Evolutionary conservation across 768 basidiomycete genomes (phyloP), one percentile per base, ranked within the genome.

Genomic region (Lanmaoa pseudosensibilis): DNA sequence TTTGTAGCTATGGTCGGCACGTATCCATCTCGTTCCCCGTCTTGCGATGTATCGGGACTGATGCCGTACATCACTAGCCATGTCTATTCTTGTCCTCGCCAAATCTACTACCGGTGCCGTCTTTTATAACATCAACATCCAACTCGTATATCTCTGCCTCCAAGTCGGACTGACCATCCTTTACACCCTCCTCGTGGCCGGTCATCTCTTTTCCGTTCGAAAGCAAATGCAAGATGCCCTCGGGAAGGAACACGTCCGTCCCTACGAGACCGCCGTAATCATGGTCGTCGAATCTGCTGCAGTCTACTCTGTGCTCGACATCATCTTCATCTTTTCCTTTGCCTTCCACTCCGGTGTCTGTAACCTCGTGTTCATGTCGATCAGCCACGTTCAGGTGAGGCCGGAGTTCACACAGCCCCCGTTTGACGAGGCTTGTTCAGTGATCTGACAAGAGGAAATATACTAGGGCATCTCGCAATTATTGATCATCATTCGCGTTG

Each of bases 211-310:
- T 9, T 9, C 50, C 18, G 27, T 63, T 30, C 69, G 71, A 21
- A 39, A 13, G 4, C 58, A 54, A 18, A 59, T 68, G 37, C 32
- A n/a, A 39, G 21, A 45, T 5, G 30, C 47, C n/a, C 50, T 68
- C 4, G 73, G 56, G 34, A 50, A 27, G 5, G 55, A 59, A 43
- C 52, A 65, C 30, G 8, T 62, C 21, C 54, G 51, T 19, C 50
- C 55, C 9, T 77, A 76, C 52, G 59, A 68, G 18, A 60, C 54
- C 5, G 64, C 73, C 0, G 48, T 61, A 2, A 54, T 65, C 21
- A 75, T 77, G 68, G 50, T 76, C 21, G 56, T 78, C 56, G 75
- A 78, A 50, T 73, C 71, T 11, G 72, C 75, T 2, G 57, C 67
- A 1, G 43, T 69, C 15, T 75, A 74, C 48, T 46, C 69, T 0